Evolutionary conservation across 805 yeast species (phyloP).

Genomic region (Barnettozyma populi): DNA sequence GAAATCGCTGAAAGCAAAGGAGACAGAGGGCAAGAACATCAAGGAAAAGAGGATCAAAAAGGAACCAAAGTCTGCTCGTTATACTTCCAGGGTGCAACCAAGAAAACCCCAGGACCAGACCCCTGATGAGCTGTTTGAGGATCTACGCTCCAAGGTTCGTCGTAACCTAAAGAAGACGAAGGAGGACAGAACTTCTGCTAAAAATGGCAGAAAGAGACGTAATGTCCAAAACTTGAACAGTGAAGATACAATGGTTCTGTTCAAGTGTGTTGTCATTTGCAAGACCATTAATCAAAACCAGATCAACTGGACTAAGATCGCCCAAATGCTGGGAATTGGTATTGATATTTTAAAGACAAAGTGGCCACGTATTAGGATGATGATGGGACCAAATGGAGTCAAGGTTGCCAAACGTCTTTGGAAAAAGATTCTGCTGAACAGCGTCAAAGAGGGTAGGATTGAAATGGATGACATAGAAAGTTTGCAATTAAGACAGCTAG

Average conservation of each 20-base stretch:
- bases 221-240: constrained; percentile 15
- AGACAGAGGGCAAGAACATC: background rate
- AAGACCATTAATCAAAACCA: constrained; percentile 52
- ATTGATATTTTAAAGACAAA: constrained; percentile 47
- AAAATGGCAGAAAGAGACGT: constrained; percentile 15
- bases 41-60: background rate
- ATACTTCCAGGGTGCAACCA: constrained; percentile 6
- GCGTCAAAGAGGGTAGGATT: constrained; percentile 51
- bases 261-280: constrained; percentile 62
- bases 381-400: constrained; percentile 56
- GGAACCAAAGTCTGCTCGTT: background rate
- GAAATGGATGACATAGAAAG: constrained; percentile 44
- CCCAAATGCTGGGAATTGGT: constrained; percentile 39
- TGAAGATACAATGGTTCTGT: constrained; percentile 29
- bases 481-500: constrained; percentile 45
- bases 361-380: constrained; percentile 65
- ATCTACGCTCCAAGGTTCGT: constrained; percentile 7
- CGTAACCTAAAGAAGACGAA: constrained; percentile 2
- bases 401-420: constrained; percentile 51
- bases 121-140: constrained; percentile 7
- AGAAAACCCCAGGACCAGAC: constrained; percentile 4
- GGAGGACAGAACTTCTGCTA: background rate
- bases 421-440: constrained; percentile 57
- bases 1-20: constrained; percentile 3
- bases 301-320: constrained; percentile 63